Evolutionary conservation across 306 rosid species (phyloP).

Genomic region (Fragaria vesca): DNA sequence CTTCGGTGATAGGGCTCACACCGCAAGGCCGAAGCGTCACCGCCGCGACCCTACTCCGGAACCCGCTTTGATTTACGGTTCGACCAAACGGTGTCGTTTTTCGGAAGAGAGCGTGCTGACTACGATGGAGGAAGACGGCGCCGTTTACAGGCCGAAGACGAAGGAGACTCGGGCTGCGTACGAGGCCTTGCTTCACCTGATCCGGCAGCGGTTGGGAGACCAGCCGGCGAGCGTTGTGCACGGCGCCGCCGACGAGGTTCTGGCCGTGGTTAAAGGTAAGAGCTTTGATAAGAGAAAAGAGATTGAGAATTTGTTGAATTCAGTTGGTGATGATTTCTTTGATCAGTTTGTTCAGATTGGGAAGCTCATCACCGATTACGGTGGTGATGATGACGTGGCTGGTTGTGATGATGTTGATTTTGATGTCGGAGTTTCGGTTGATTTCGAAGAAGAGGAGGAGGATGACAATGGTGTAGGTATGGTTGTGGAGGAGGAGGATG

Average conservation of each 20-base stretch:
- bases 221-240: conserved; percentile 56
- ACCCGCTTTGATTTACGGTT: neutral
- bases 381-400: conserved; percentile 48
- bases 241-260: conserved; percentile 66
- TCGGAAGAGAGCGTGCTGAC: conserved; percentile 58
- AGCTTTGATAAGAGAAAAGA: conserved; percentile 57
- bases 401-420: conserved; percentile 31
- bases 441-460: conserved; percentile 73
- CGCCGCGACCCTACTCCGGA: conserved; percentile 38
- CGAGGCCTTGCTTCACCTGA: conserved; percentile 61
- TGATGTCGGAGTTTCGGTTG: conserved; percentile 61
- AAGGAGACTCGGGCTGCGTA: conserved; percentile 63
- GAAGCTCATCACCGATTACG: conserved; percentile 61
- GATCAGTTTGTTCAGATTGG: conserved; percentile 60
- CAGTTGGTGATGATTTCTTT: conserved; percentile 38
- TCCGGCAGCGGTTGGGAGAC: conserved; percentile 57
- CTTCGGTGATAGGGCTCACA: conserved; percentile 61
- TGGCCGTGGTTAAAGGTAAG: conserved; percentile 54
- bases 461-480: conserved; percentile 56
- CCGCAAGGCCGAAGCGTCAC: conserved; percentile 55
- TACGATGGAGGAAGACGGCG: conserved; percentile 48
- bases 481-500: conserved; percentile 67
- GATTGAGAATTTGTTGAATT: conserved; percentile 52
- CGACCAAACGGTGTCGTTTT: conserved; percentile 51
- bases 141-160: conserved; percentile 55